phyloP scores from a whole-genome alignment of 371 early-diverging fungal genomes.

The Chytridium lagenaria region DNA sequence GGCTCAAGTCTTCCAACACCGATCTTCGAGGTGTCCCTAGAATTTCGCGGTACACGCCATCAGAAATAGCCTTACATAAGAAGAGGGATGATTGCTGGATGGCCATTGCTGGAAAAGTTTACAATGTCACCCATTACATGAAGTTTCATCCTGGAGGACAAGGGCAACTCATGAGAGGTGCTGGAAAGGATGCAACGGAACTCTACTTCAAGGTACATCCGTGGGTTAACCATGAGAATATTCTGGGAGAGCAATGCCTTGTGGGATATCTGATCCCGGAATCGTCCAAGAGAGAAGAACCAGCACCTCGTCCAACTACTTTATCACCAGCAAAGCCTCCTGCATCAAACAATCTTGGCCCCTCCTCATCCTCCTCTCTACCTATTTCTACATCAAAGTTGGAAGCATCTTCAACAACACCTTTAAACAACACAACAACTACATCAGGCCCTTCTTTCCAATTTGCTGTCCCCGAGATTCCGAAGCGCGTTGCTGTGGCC shows the following conservation, averaged over 20 bases:
- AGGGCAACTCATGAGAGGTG: conserved; percentile 86
- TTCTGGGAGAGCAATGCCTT: conserved; percentile 82
- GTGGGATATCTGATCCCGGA: conserved; percentile 79
- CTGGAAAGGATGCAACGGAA: conserved; percentile 93
- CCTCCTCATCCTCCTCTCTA: no score
- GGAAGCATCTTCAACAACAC: no score
- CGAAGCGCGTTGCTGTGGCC: no score
- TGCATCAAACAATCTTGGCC: background rate
- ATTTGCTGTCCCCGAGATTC: no score
- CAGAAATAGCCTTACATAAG: conserved; percentile 82
- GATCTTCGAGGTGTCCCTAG: conserved; percentile 63
- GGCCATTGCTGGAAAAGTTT: conserved; percentile 89
- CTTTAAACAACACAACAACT: no score
- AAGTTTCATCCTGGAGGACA: conserved; percentile 96
- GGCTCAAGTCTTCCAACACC: conserved; percentile 72
- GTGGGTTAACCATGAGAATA: conserved; percentile 91
- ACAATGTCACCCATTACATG: conserved; percentile 94
- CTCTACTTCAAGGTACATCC: conserved; percentile 89
- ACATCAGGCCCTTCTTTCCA: no score
- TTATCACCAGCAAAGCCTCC: background rate
- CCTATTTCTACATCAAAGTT: no score
- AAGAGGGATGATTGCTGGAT: conserved; percentile 91
- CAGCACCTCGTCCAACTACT: background rate
- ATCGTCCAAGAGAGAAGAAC: background rate
- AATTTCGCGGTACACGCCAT: conserved; percentile 65